Evolutionary conservation across 2,329 filamentous ascomycete species (phyloP), one percentile per base, ranked within the genome.

Genomic region (Chaetomium olivaceum): DNA sequence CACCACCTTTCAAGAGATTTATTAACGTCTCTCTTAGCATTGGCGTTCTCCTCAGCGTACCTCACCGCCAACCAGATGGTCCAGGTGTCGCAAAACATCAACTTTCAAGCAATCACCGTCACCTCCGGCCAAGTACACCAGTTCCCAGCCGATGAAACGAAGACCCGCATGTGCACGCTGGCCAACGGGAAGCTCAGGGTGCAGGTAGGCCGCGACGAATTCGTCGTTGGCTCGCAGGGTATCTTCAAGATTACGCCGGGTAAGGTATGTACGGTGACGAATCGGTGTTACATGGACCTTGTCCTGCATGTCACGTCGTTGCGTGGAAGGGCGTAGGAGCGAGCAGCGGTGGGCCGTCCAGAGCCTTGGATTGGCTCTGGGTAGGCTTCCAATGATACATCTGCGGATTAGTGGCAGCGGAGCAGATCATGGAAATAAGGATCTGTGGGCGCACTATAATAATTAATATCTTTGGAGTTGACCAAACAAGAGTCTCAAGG

Each of bases 271-370:
- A 56, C 51, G 27, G 68, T 73, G 2, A 64, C 64, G 64, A 75
- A 75, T 23, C 46, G 63, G 55, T 61, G 73, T n/a, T 74, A 74
- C 43, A 25, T 69, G 14, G 70, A 74, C 50, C 72, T 70, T n/a
- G 64, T 73, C 14, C 7, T 75, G 66, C 71, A 73, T 57, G 58
- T 70, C 1, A 54, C 57, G 8, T 61, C 59, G 12, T 5, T 62
- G n/a, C 39, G 21, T 54, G 48, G n/a, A 5, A 16, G 39, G 31
- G 31, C n/a, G 31, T 56, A 55, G 9, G n/a, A 25, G 8, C 3
- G 9, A 25, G 4, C n/a, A 12, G 12, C n/a, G 11, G 21, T 3
- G 21, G 36, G 36, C 12, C 14, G 14, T 39, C 36, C 16, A 39
- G 36, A 39, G 14, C 36, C 36, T 16, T 3, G 12, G 36, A 3